Evolutionary conservation across 1,284 basidiomycete species (phyloP).

Genomic region (Sporisorium sorghi): DNA sequence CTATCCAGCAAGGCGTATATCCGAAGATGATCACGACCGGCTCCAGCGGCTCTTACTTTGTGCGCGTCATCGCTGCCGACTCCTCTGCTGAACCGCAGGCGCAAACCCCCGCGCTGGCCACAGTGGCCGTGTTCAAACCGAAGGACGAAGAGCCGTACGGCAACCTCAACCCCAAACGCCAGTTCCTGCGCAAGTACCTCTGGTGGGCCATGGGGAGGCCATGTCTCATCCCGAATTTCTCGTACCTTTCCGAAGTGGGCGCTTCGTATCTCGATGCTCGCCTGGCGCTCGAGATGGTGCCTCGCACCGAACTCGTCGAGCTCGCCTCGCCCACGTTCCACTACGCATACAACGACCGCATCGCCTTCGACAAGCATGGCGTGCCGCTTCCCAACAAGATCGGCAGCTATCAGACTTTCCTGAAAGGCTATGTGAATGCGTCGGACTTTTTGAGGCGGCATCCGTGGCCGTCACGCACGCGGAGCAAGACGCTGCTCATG

Average conservation of each 20-base stretch:
- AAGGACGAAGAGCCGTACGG: constrained; percentile 69
- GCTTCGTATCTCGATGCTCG: constrained; percentile 85
- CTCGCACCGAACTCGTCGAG: constrained; percentile 83
- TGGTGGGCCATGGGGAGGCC: constrained; percentile 69
- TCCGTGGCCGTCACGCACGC: constrained; percentile 86
- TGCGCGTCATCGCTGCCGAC: constrained; percentile 31
- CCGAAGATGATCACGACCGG: constrained; percentile 68
- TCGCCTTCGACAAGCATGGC: constrained; percentile 46
- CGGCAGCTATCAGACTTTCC: constrained; percentile 88
- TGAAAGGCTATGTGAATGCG: constrained; percentile 86
- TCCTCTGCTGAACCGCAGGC: background rate
- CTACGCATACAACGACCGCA: constrained; percentile 62
- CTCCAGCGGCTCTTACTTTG: constrained; percentile 66
- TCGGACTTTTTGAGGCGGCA: constrained; percentile 85
- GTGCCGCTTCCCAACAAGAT: constrained; percentile 71
- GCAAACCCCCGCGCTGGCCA: constrained; percentile 6
- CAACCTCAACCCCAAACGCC: constrained; percentile 65
- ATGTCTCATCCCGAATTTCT: constrained; percentile 68
- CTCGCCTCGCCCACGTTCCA: constrained; percentile 74
- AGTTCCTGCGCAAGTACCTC: constrained; percentile 66
- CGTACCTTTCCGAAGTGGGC: constrained; percentile 77
- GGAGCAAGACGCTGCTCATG: constrained; percentile 70
- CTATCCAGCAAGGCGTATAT: constrained; percentile 57
- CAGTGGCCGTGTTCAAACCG: constrained; percentile 67
- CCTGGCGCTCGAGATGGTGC: constrained; percentile 82